Base-by-base conservation (phyloP, 1,284 basidiomycete species). In the Takashimella koratensis region DNA sequence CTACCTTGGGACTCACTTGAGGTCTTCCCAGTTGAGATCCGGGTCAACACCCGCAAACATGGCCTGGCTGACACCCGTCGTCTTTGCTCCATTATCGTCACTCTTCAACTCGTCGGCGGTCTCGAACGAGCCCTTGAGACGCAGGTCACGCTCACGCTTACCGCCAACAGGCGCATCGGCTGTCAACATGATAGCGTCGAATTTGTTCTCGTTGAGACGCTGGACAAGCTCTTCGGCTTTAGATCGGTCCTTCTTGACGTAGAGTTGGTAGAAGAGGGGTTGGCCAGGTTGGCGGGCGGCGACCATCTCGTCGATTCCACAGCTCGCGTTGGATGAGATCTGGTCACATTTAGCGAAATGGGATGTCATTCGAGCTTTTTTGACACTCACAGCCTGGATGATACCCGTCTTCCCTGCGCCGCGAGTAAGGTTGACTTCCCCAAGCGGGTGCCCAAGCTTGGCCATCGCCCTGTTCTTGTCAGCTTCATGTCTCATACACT, bases 131-230 rank as follows among this genome's bases (percentile, higher is more conserved):
- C 67, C 74, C 64, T 73, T 76, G 26, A 68, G 57, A 21, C 80
- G 66, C 65, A 79, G 71, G 64, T 96, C 92, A 44, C 83, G 76
- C 74, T 96, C 93, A 40, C 92, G 81, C 67, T 93, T 92, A 12
- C 91, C 88, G 5, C 88, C 82, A 6, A 90, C 84, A 4, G 90
- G 81, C 5, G 91, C 90, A 76, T 96, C 93, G 3, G 94, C 92
- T 0, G 93, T 96, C 43, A 96, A 77, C 74, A 91, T 90, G 51
- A 97, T 88, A 1, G 90, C 91, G 55, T 76, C 64, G 52, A 73
- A 66, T 50, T 85, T 88, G 10, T 87, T 75, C 19, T 71, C 66
- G 60, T 88, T 85, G 21, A 91, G 81, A 56, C 88, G 84, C 42
- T 79, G 80, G 27, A 96, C 81, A 36, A 88, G 84, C 58, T 83